phyloP scores from a whole-genome alignment of 768 basidiomycete genomes.

The Mycena chlorophos region DNA sequence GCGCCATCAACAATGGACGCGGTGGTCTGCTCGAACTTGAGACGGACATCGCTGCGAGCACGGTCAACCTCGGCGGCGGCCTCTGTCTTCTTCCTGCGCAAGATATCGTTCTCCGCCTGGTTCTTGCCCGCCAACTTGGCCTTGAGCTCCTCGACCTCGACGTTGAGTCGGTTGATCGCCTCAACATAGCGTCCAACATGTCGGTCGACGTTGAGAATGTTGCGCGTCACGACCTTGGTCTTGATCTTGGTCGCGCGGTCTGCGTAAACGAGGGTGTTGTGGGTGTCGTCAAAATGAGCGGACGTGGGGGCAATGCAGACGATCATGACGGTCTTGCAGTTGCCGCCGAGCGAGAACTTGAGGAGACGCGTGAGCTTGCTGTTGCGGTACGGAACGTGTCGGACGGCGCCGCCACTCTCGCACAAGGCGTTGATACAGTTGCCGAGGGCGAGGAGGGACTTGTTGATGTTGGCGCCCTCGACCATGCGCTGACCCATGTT shows the following conservation, averaged over 20 bases:
- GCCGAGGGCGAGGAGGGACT: slow-evolving; percentile 93
- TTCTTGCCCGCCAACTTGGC: slow-evolving; percentile 77
- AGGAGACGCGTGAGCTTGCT: slow-evolving; percentile 96
- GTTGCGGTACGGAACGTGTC: slow-evolving; percentile 95
- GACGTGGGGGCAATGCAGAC: slow-evolving; percentile 96
- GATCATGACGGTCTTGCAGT: slow-evolving; percentile 99
- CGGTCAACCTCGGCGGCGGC: slow-evolving; percentile 72
- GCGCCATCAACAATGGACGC: slow-evolving; percentile 76
- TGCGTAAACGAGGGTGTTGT: slow-evolving; percentile 96
- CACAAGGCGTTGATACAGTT: slow-evolving; percentile 99
- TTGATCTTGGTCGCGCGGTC: slow-evolving; percentile 98
- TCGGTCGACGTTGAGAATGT: slow-evolving; percentile 91
- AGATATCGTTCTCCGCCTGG: slow-evolving; percentile 58
- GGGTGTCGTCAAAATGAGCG: slow-evolving; percentile 95
- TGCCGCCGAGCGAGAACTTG: slow-evolving; percentile 97
- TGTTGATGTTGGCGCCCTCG: slow-evolving; percentile 99
- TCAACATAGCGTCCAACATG: slow-evolving; percentile 96
- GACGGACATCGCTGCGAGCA: slow-evolving; percentile 69
- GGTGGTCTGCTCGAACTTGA: slow-evolving; percentile 70
- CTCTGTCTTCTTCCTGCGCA: slow-evolving; percentile 68
- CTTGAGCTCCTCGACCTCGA: slow-evolving; percentile 83
- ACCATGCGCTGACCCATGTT: slow-evolving; percentile 99
- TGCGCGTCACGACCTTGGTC: slow-evolving; percentile 93
- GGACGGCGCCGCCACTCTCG: slow-evolving; percentile 83
- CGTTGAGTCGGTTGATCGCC: slow-evolving; percentile 86